These are phyloP conservation scores for Penicillium fuscoglaucum DNA, from an alignment of 2,329 filamentous ascomycete species.

Conservation along the genomic window DNA sequence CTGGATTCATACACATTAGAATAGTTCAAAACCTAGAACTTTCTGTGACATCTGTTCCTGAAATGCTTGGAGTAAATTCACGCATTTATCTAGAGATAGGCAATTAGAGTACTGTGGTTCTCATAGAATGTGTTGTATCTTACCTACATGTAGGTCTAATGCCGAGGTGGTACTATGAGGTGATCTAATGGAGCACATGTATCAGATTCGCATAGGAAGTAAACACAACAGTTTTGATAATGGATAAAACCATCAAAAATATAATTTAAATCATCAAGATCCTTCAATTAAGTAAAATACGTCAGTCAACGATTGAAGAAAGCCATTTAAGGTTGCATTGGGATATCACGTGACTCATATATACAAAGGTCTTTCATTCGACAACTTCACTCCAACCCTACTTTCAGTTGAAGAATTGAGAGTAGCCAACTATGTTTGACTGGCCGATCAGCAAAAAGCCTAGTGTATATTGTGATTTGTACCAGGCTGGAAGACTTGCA, in stretches of 20 bases:
- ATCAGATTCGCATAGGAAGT: background rate
- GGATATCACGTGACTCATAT: conserved; percentile 5
- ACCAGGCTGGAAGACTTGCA: background rate
- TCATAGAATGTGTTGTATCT: background rate
- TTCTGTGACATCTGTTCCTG: background rate
- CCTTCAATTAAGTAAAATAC: background rate
- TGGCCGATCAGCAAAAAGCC: background rate
- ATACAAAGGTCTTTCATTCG: conserved; percentile 8
- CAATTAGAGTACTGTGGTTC: background rate
- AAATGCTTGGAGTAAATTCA: background rate
- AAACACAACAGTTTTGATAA: no score
- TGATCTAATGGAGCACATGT: background rate
- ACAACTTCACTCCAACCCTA: conserved; percentile 6
- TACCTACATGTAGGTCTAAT: background rate
- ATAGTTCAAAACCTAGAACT: background rate
- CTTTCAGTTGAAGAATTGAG: conserved; percentile 1
- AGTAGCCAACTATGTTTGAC: background rate
- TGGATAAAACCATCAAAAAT: background rate
- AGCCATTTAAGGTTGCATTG: conserved; percentile 6
- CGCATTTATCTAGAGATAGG: background rate
- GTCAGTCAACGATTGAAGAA: background rate
- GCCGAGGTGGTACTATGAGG: background rate
- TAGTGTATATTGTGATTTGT: background rate
- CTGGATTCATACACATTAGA: background rate
- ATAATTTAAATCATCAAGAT: no score